Conservation (phyloP, 495 filamentous ascomycete species). For the Lasiosphaeria ovina region DNA sequence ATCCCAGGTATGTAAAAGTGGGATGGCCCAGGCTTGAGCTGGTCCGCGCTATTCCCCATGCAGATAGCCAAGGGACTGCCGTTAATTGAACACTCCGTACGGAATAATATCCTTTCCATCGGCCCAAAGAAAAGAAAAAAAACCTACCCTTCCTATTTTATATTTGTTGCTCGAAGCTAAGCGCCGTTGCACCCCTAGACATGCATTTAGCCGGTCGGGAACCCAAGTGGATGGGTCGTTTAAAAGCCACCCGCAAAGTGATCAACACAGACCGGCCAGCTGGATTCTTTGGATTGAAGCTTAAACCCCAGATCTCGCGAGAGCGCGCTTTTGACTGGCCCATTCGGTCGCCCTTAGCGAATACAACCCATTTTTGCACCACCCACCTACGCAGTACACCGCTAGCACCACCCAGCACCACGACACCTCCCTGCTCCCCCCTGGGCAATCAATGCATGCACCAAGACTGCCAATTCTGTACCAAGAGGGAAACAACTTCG, state of each 20-base stretch:
- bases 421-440: neutral
- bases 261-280: conserved; percentile 32
- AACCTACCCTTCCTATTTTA: too few relatives aligned
- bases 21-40: too few relatives aligned
- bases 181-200: conserved; percentile 25
- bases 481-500: neutral
- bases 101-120: too few relatives aligned
- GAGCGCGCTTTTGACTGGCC: conserved; percentile 1
- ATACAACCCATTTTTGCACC: conserved; percentile 8
- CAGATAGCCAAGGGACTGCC: too few relatives aligned
- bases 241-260: conserved; percentile 35
- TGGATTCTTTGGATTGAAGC: conserved; percentile 17
- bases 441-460: neutral
- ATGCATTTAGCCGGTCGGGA: conserved; percentile 36
- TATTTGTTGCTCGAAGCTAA: conserved; percentile 6
- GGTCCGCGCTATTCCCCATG: too few relatives aligned
- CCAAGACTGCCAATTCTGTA: neutral
- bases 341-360: conserved; percentile 13
- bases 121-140: too few relatives aligned
- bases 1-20: too few relatives aligned
- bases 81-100: too few relatives aligned
- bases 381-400: neutral
- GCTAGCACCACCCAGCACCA: neutral
- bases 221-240: conserved; percentile 34
- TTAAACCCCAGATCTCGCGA: conserved; percentile 14